Evolutionary conservation across 2,329 filamentous ascomycete genomes (phyloP).

Genomic region (Triangularia verruculosa): DNA sequence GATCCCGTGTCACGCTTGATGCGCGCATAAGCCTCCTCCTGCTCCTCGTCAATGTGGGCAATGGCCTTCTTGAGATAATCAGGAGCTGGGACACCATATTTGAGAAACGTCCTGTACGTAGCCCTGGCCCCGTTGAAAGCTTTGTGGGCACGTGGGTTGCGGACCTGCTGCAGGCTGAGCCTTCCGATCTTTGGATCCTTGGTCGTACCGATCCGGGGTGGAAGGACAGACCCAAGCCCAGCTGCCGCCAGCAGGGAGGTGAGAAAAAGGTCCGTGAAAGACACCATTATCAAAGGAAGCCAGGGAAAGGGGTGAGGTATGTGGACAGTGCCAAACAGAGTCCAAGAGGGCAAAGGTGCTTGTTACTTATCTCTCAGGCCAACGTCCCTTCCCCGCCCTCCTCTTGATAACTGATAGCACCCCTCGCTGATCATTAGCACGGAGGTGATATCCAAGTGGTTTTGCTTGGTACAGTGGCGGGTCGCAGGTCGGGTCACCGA

Average conservation of each 20-base stretch:
- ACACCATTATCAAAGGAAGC: constrained; percentile 15
- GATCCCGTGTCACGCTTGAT: constrained; percentile 29
- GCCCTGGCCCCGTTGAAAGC: constrained; percentile 34
- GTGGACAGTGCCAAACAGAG: not conserved
- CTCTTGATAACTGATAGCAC: constrained; percentile 12
- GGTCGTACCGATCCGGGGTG: constrained; percentile 26
- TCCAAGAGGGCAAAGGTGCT: not conserved
- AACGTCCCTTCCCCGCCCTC: not conserved
- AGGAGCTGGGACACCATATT: constrained; percentile 37
- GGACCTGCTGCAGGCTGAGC: constrained; percentile 35
- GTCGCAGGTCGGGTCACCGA: not conserved
- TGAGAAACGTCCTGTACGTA: constrained; percentile 39
- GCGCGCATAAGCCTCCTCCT: not conserved
- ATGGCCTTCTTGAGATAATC: constrained; percentile 33
- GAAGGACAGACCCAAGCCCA: constrained; percentile 24
- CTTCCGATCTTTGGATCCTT: constrained; percentile 13
- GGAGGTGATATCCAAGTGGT: not conserved
- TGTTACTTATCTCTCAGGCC: not conserved
- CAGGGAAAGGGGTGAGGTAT: not conserved
- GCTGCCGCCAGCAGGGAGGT: constrained; percentile 15
- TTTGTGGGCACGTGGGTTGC: constrained; percentile 31
- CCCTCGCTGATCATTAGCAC: constrained; percentile 9
- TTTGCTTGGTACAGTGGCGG: not conserved
- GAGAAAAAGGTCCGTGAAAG: constrained; percentile 22
- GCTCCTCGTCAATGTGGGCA: constrained; percentile 24